Percentiles rank a stretch among this genome's conserved stretches.
These are phyloP conservation scores for Citrullus mucosospermus DNA, from an alignment of 306 rosid genomes.

Conservation along the genomic window DNA sequence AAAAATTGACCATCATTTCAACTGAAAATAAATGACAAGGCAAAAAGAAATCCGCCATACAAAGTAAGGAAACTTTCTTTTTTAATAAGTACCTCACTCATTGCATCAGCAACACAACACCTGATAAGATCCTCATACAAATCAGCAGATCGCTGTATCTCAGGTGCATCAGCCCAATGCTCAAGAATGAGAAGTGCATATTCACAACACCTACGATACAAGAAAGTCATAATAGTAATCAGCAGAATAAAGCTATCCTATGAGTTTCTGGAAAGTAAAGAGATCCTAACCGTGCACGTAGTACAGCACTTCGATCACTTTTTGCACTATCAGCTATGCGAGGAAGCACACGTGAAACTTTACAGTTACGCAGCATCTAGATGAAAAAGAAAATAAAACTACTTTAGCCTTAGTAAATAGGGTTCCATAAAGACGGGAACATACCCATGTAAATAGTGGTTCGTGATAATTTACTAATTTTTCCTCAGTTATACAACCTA, in stretches of 20 bases:
- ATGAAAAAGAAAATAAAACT: slow-evolving; percentile 5
- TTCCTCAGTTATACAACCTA: not conserved
- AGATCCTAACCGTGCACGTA: slow-evolving; percentile 76
- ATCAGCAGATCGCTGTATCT: slow-evolving; percentile 79
- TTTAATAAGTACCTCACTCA: slow-evolving; percentile 75
- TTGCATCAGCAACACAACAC: slow-evolving; percentile 95
- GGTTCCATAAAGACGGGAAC: not conserved
- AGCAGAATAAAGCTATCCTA: slow-evolving; percentile 7
- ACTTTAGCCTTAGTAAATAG: not conserved
- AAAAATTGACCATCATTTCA: not conserved
- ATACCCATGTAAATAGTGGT: not conserved
- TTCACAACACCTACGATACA: slow-evolving; percentile 77
- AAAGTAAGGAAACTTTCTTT: not conserved
- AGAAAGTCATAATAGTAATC: slow-evolving; percentile 10
- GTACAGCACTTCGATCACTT: slow-evolving; percentile 79
- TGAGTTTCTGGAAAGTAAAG: not conserved
- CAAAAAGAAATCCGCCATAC: not conserved
- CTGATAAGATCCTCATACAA: slow-evolving; percentile 80
- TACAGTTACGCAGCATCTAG: slow-evolving; percentile 92
- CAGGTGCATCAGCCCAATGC: slow-evolving; percentile 98
- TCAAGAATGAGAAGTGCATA: slow-evolving; percentile 88
- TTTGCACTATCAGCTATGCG: slow-evolving; percentile 82
- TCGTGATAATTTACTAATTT: not conserved
- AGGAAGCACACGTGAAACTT: slow-evolving; percentile 87
- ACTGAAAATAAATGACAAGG: not conserved